Conservation (phyloP, 2,329 filamentous ascomycete genomes). For the Fusarium tricinctum region DNA sequence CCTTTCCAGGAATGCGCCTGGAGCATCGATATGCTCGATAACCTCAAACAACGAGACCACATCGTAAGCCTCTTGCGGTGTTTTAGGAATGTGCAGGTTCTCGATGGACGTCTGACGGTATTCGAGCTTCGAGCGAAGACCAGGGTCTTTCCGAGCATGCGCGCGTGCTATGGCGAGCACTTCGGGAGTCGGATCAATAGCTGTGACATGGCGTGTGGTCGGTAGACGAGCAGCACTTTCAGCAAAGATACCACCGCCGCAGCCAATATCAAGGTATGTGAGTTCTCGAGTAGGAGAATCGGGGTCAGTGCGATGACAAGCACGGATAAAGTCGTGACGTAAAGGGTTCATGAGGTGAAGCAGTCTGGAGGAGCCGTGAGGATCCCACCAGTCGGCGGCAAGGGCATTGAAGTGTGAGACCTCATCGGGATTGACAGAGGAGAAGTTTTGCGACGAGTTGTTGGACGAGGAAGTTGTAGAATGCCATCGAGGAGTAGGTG, state of each 20-base stretch:
- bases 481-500: slow-evolving; percentile 33
- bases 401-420: slow-evolving; percentile 95
- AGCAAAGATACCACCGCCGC: slow-evolving; percentile 96
- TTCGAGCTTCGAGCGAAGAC: slow-evolving; percentile 71
- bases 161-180: slow-evolving; percentile 81
- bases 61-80: slow-evolving; percentile 71
- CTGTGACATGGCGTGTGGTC: slow-evolving; percentile 74
- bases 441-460: slow-evolving; percentile 56
- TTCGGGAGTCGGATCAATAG: slow-evolving; percentile 81
- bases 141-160: slow-evolving; percentile 82
- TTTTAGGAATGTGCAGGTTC: slow-evolving; percentile 64
- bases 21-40: slow-evolving; percentile 88
- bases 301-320: slow-evolving; percentile 72
- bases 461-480: slow-evolving; percentile 38
- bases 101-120: slow-evolving; percentile 87
- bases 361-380: slow-evolving; percentile 89
- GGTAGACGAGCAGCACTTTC: slow-evolving; percentile 83
- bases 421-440: slow-evolving; percentile 89
- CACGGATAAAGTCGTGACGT: slow-evolving; percentile 89
- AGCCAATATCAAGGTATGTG: slow-evolving; percentile 90
- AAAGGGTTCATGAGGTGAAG: slow-evolving; percentile 98
- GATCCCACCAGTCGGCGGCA: slow-evolving; percentile 97
- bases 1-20: slow-evolving; percentile 78
- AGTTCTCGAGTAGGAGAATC: slow-evolving; percentile 60
- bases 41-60: slow-evolving; percentile 93